Evolutionary conservation across 164 flowering plant genomes (phyloP), one percentile per base, ranked within the genome.

Genomic region (Aristolochia californica): DNA sequence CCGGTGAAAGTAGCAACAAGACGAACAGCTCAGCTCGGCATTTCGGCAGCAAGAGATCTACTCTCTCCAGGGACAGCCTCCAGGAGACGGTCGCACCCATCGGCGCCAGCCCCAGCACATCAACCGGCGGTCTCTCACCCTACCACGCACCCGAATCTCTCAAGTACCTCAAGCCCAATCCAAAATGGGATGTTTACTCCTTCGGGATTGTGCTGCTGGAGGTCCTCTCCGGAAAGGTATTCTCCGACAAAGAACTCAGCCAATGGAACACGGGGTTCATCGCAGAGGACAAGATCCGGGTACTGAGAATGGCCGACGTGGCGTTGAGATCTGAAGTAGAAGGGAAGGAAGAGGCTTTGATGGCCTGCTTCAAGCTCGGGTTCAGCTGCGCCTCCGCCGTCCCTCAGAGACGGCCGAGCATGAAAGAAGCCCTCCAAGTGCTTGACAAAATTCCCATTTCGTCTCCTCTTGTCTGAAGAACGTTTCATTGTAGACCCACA

Each of bases 151-250:
- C 96, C 0, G 99, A 94, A 74, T 80, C 93, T 25, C 78, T 90
- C 2, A 59, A 88, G 57, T 87, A 73, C 71, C 68, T 89, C 1
- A 94, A 94, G 75, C 85, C 96, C 57, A 80, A 71, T 62, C 72
- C 87, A 1, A 94, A 85, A 49, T 90, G 96, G 95, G 99, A 94
- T 55, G 97, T 84, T 38, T 94, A 74, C 76, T 73, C 97, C 0
- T 94, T 79, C 18, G 99, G 99, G 17, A 80, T 86, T 1, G 69
- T 94, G 4, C 65, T 87, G 61, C 81, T 94, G 1, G 99, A 94
- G 76, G 65, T 94, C 24, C 60, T 94, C 30, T 80, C 95, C 0
- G 99, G 97, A 18, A 84, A 77, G 62, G 67, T 77, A 0, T 61
- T 76, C 10, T 58, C 70, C 9, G 74, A 79, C 13, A 78, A 80